Evolutionary conservation across 805 yeast genomes (phyloP), one percentile per base, ranked within the genome.

Genomic region (Kodamaea restingae): DNA sequence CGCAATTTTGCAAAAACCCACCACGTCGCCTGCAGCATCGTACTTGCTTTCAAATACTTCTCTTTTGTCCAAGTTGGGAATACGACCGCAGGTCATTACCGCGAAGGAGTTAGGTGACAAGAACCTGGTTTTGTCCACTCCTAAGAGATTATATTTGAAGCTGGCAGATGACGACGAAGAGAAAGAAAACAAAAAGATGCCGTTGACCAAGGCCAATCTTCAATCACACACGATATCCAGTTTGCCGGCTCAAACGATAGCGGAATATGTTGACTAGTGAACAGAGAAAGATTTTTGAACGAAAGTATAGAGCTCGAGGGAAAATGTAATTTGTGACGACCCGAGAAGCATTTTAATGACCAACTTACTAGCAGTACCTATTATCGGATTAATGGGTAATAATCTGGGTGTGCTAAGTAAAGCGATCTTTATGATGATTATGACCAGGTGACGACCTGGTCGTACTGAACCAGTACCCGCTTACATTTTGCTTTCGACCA

Each of bases 81-180:
- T 68, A 26, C 51, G 55, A 39, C 73, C 74, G 0, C 72, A 66
- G 45, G 67, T 67, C 8, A 58, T 68, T 7, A 54, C 65, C 10
- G 44, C 67, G 4, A 36, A 27, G 11, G 43, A 41, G 30, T 35
- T 44, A 25, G 33, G 42, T 3, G 41, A 29, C 10, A 44, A 39
- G 27, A 9, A 18, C 5, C 41, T 39, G 33, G 20, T 21, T 25
- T 26, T 30, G 34, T 10, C 41, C 18, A 18, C 38, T 6, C 27
- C 39, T 11, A 37, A 30, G 30, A 36, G 34, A 12, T 35, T 22
- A 21, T 41, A 26, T 20, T 30, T 31, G 25, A 27, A 17, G 39
- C 46, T 40, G 18, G 36, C 42, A 7, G 51, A 47, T 11, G 47
- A 32, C 12, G 28, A 44, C 12, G 28, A 44, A 10, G 39, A 41